Base-by-base conservation (phyloP, 495 filamentous ascomycete genomes). In the Cudoniella acicularis region DNA sequence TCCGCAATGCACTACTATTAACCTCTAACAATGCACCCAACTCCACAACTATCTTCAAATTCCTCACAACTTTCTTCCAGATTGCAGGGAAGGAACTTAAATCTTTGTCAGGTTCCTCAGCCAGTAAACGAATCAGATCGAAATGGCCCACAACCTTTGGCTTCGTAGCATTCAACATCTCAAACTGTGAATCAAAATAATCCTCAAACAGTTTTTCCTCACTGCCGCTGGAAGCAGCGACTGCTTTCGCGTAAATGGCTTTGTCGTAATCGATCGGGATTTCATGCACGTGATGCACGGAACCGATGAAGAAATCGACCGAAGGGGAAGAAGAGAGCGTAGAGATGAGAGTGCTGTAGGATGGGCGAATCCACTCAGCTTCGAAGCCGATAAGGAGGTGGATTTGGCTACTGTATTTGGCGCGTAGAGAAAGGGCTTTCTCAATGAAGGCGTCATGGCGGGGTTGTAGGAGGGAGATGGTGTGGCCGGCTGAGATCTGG, bases 81-180 rank as follows among this genome's bases (percentile, higher is more conserved):
- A 96, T 90, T 0, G 72, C 74, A 6, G 72, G 73, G 67, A 60
- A 66, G 36, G 58, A 56, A 56, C 60, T 75, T 50, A 92, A 75
- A 54, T 80, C 80, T 45, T 77, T 68, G 59, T 84, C 78, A 3
- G 84, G 84, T 24, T 88, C 77, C 61, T 85, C 80, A 63, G 87
- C 90, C 67, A 90, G 81, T 61, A 98, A 72, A 40, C 93, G 74
- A 57, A 98, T 90, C 27, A 98, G 75, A 74, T 98, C 94, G 71
- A 97, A 95, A 72, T 98, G 94, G 10, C 91, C 94, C 17, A 98
- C 86, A 16, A 98, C 82, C 10, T 83, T 81, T 40, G 95, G 95
- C 68, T 77, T 77, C 58, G 95, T 65, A n/a, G 78, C 75, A 45
- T 67, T 64, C 40, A 98, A 75, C 91, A 98, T 94, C 22, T 84